Evolutionary conservation across 208 protist species (phyloP).

Genomic region (Leishmania tarentolae): DNA sequence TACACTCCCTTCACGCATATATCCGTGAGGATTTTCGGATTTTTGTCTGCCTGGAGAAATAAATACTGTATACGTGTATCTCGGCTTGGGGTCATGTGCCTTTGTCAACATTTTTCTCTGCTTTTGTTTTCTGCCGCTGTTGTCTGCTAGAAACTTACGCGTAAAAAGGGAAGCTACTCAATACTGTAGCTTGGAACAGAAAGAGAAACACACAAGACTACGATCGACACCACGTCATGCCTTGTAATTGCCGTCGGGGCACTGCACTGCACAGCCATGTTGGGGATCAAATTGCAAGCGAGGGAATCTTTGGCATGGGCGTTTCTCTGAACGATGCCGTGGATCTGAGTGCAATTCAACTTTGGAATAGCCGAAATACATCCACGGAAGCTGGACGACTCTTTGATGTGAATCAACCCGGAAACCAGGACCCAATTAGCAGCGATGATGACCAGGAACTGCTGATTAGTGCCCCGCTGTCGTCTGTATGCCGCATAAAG

Average conservation of each 20-base stretch:
- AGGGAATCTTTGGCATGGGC: constrained; percentile 75
- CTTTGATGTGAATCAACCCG: constrained; percentile 45
- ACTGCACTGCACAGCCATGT: constrained; percentile 81
- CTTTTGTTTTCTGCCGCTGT: not conserved
- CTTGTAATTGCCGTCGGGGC: constrained; percentile 82
- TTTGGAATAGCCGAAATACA: constrained; percentile 72
- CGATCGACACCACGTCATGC: constrained; percentile 41
- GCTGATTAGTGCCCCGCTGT: constrained; percentile 71
- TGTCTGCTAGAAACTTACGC: no score
- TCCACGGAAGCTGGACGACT: constrained; percentile 50
- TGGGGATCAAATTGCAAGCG: constrained; percentile 59
- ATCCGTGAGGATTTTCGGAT: not conserved
- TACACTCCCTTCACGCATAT: not conserved
- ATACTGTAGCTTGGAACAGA: not conserved
- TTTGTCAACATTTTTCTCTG: not conserved
- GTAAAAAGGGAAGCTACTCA: not conserved
- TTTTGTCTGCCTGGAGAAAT: not conserved
- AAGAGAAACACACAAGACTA: not conserved
- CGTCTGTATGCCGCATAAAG: constrained; percentile 59
- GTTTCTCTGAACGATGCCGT: constrained; percentile 66
- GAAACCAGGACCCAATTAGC: constrained; percentile 68
- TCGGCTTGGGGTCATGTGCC: not conserved
- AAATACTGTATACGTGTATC: not conserved
- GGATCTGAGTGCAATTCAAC: constrained; percentile 57
- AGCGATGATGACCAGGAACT: constrained; percentile 86